These are phyloP conservation scores for Trichoderma sp. DNA, from an alignment of 2,329 filamentous ascomycete genomes.

Conservation along the genomic window DNA sequence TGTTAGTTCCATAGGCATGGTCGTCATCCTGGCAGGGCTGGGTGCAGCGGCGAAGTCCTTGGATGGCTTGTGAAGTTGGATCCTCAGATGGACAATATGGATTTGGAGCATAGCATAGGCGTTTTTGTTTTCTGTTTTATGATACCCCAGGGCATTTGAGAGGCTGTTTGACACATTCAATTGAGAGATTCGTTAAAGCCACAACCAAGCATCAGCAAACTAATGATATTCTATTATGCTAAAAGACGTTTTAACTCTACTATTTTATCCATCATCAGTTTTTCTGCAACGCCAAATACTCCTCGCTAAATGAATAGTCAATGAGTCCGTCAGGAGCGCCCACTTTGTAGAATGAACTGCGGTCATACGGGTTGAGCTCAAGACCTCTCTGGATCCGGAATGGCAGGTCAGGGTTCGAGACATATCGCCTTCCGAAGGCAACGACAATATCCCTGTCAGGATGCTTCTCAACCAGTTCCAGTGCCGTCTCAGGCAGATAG, in stretches of 20 bases:
- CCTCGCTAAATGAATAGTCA: slow-evolving; percentile 21
- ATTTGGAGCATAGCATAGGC: neutral
- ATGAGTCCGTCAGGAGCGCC: slow-evolving; percentile 22
- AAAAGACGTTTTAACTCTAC: neutral
- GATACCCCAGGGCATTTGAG: neutral
- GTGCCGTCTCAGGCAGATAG: slow-evolving; percentile 28
- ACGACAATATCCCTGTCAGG: slow-evolving; percentile 31
- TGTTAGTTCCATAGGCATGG: slow-evolving; percentile 5
- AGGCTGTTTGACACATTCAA: neutral
- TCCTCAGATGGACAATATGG: neutral
- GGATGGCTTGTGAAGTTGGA: neutral
- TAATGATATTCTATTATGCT: neutral
- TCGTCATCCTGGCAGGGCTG: slow-evolving; percentile 18
- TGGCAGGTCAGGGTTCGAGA: slow-evolving; percentile 26
- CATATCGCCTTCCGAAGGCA: slow-evolving; percentile 29
- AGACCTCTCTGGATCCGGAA: slow-evolving; percentile 26
- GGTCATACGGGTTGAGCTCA: slow-evolving; percentile 28
- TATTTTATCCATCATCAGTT: neutral
- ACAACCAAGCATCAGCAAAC: neutral
- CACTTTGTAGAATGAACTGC: slow-evolving; percentile 30
- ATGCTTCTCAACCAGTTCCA: slow-evolving; percentile 27
- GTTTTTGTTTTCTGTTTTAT: neutral
- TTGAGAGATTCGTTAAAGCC: neutral
- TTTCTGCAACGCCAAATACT: neutral
- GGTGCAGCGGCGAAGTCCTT: slow-evolving; percentile 10